These are phyloP conservation scores for Cryphonectria naterciae DNA, from an alignment of 2,329 filamentous ascomycete genomes.

Conservation along the genomic window DNA sequence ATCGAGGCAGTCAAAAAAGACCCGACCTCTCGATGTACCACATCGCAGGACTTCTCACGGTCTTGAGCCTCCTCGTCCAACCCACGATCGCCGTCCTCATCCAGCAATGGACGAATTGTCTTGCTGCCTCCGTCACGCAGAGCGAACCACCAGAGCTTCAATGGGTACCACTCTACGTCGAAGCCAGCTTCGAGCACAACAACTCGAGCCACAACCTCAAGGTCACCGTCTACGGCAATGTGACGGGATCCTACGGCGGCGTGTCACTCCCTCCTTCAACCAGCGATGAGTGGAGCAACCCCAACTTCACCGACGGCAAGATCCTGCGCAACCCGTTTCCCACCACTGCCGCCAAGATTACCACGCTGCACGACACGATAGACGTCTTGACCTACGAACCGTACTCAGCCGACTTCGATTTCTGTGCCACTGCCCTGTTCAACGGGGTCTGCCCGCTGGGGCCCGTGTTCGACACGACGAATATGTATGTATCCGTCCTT, in stretches of 20 bases:
- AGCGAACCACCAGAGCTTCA: conserved; percentile 67
- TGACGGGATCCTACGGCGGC: conserved; percentile 70
- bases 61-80: conserved; percentile 39
- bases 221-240: conserved; percentile 87
- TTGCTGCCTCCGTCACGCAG: conserved; percentile 64
- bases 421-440: conserved; percentile 65
- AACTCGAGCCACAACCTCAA: conserved; percentile 67
- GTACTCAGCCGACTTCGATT: conserved; percentile 59
- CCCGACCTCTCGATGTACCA: neutral
- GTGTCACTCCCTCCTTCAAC: conserved; percentile 62
- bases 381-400: conserved; percentile 79
- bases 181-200: conserved; percentile 71
- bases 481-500: conserved; percentile 41
- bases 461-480: conserved; percentile 65
- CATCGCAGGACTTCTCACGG: conserved; percentile 43
- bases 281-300: conserved; percentile 65
- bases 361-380: conserved; percentile 74
- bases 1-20: neutral
- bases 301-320: conserved; percentile 70
- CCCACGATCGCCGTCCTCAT: conserved; percentile 63
- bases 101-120: conserved; percentile 83
- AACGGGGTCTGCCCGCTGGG: conserved; percentile 74
- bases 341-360: conserved; percentile 55
- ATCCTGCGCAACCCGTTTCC: conserved; percentile 67
- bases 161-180: conserved; percentile 76